Evolutionary conservation across 495 filamentous ascomycete genomes (phyloP).

Genomic region (Talaromyces proteolyticus): DNA sequence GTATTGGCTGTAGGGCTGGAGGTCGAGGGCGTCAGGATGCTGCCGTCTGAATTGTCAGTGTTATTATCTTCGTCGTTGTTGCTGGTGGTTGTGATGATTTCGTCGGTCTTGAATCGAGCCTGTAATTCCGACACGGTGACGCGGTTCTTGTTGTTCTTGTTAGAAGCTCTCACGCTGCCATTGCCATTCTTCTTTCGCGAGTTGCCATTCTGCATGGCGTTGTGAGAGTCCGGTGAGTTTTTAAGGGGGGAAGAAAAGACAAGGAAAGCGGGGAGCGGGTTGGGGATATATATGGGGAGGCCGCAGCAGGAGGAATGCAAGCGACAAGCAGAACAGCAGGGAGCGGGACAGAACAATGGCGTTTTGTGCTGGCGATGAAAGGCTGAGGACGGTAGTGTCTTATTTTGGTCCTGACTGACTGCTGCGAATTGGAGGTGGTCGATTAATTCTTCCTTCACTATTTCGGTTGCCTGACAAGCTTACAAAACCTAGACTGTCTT

Average conservation of each 20-base stretch:
- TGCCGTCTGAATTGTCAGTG: background rate
- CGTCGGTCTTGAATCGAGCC: background rate
- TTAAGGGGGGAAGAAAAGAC: conserved; percentile 4
- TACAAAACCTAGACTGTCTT: no score
- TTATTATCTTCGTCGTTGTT: background rate
- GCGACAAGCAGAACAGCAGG: no score
- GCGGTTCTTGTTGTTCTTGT: conserved; percentile 1
- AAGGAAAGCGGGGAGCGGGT: conserved; percentile 4
- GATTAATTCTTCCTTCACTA: no score
- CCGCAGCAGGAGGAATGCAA: no score
- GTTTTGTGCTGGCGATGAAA: no score
- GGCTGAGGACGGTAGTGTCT: no score
- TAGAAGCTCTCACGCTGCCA: conserved; percentile 11
- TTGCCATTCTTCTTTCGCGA: conserved; percentile 17
- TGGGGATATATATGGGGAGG: background rate
- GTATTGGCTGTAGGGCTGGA: background rate
- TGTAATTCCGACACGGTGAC: conserved; percentile 5
- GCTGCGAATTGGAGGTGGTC: no score
- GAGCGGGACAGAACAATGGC: no score
- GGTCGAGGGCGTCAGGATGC: conserved; percentile 5
- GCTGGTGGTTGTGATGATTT: background rate
- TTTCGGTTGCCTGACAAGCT: no score
- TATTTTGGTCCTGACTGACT: no score
- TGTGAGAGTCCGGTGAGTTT: background rate
- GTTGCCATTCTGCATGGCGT: conserved; percentile 14